Percentiles rank a stretch among this genome's conserved stretches.
phyloP scores from a whole-genome alignment of 208 protist species.

The Entamoeba histolytica region DNA sequence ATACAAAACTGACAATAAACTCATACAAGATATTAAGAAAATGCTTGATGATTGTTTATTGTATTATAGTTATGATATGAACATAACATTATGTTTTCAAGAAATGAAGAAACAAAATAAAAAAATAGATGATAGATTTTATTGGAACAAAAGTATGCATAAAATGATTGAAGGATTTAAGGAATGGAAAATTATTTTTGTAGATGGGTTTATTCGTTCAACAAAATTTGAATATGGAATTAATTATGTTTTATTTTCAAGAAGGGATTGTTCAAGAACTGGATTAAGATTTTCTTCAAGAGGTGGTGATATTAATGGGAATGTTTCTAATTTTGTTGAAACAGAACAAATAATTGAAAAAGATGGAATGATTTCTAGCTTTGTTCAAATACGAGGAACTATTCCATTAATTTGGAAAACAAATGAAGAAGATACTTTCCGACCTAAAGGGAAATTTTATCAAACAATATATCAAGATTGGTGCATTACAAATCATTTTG shows the following conservation, averaged over 20 bases:
- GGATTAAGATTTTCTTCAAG: slow-evolving; percentile 38
- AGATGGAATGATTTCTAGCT: not conserved
- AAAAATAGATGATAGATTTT: not conserved
- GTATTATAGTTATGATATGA: not conserved
- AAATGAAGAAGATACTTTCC: not conserved
- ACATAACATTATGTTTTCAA: not conserved
- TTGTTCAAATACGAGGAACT: slow-evolving; percentile 27
- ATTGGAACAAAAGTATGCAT: not conserved
- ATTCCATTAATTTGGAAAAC: slow-evolving; percentile 41
- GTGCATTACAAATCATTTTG: not conserved
- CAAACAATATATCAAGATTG: not conserved
- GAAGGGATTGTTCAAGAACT: slow-evolving; percentile 22
- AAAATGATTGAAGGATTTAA: not conserved
- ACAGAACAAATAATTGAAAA: slow-evolving; percentile 41
- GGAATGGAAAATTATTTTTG: not conserved
- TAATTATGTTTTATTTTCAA: slow-evolving; percentile 23
- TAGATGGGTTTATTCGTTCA: not conserved
- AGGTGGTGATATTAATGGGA: slow-evolving; percentile 34
- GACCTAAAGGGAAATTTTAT: not conserved
- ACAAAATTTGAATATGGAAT: not conserved
- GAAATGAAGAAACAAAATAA: not conserved
- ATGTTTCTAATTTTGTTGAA: slow-evolving; percentile 48
- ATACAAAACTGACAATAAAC: not conserved
- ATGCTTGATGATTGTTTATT: not conserved
- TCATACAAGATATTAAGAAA: not conserved